phyloP scores from a whole-genome alignment of 2,329 filamentous ascomycete species.

The Elsinoe perseae region DNA sequence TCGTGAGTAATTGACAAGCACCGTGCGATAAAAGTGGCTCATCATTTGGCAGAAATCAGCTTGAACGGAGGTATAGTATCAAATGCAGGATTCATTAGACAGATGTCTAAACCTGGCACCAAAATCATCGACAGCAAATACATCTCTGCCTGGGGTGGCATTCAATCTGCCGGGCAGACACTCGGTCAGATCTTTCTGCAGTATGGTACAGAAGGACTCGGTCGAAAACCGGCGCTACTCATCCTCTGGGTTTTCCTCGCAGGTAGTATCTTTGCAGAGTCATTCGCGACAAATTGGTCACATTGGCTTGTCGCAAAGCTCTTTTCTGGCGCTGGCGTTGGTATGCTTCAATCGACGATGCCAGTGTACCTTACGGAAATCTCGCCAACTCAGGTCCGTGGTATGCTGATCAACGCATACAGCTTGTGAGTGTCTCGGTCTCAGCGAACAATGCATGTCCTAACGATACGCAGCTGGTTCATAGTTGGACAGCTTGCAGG shows the following conservation, averaged over 20 bases:
- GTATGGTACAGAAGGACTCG: conserved; percentile 31
- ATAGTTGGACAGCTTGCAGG: conserved; percentile 38
- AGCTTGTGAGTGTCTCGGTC: conserved; percentile 27
- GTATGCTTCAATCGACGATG: conserved; percentile 37
- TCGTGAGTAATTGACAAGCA: conserved; percentile 21
- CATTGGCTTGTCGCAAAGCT: conserved; percentile 34
- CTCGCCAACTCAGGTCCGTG: conserved; percentile 36
- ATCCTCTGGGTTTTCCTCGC: conserved; percentile 32
- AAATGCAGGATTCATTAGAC: conserved; percentile 36
- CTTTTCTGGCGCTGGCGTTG: conserved; percentile 35
- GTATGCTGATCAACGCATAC: conserved; percentile 36
- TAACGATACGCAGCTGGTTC: conserved; percentile 31
- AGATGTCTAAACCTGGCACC: conserved; percentile 29
- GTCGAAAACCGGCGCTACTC: conserved; percentile 32
- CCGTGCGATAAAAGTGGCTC: conserved; percentile 22
- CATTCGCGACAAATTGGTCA: conserved; percentile 32
- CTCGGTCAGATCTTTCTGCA: conserved; percentile 28
- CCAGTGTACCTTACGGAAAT: conserved; percentile 38
- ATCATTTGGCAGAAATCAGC: conserved; percentile 24
- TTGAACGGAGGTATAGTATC: conserved; percentile 34
- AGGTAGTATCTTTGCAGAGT: conserved; percentile 34
- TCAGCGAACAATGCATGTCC: conserved; percentile 15
- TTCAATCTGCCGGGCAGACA: conserved; percentile 36
- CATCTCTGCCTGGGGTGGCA: conserved; percentile 35
- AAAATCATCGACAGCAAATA: conserved; percentile 32